Conservation (phyloP, 1,139 yeast genomes). For the Blastobotrys indianensis region DNA sequence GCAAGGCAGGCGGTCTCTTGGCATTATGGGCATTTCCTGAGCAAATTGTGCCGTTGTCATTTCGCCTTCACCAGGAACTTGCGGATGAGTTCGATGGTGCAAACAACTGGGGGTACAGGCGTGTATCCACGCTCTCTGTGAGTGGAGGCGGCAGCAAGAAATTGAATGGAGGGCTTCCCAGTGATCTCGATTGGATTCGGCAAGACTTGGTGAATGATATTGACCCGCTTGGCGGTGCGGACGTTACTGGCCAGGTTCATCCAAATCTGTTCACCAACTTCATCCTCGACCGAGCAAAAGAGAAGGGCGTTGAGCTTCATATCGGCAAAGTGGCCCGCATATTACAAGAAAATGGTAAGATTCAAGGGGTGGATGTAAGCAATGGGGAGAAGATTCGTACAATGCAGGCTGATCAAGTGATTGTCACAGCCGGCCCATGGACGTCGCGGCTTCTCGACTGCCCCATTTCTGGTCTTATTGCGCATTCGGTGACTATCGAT, state of each 20-base stretch:
- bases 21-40: conserved; percentile 98
- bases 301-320: conserved; percentile 73
- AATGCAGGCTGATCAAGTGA: conserved; percentile 59
- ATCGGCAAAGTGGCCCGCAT: conserved; percentile 78
- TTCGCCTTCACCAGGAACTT: conserved; percentile 76
- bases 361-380: conserved; percentile 23
- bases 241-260: conserved; percentile 94
- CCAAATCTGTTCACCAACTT: conserved; percentile 88
- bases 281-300: conserved; percentile 72
- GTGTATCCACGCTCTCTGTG: conserved; percentile 78
- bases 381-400: conserved; percentile 15
- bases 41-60: conserved; percentile 85
- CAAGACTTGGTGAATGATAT: conserved; percentile 62
- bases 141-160: conserved; percentile 47
- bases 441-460: conserved; percentile 82
- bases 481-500: conserved; percentile 88
- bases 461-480: conserved; percentile 87
- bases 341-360: conserved; percentile 19
- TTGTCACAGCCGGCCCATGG: conserved; percentile 95
- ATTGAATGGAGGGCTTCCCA: conserved; percentile 43
- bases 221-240: conserved; percentile 77
- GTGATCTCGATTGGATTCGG: conserved; percentile 76
- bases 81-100: conserved; percentile 75
- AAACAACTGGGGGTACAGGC: conserved; percentile 86
- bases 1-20: conserved; percentile 93